phyloP scores from a whole-genome alignment of 768 basidiomycete species.

The Holtermanniella nyarrowii region DNA sequence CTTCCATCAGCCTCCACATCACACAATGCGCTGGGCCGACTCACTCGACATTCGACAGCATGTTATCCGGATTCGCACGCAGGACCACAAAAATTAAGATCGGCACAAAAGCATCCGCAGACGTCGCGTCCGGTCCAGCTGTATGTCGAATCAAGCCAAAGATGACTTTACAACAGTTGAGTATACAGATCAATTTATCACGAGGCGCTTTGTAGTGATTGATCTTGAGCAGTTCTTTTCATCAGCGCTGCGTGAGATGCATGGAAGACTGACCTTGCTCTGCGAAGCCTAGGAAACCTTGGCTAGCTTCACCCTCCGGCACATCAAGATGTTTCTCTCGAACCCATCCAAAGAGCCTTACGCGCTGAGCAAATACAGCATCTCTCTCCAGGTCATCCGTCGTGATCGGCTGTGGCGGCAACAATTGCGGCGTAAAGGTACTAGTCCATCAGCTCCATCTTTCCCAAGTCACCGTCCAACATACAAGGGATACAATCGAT shows the following conservation, averaged over 20 bases:
- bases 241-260: not conserved
- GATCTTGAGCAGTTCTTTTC: slow-evolving; percentile 73
- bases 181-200: slow-evolving; percentile 92
- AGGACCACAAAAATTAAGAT: slow-evolving; percentile 88
- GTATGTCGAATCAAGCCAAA: slow-evolving; percentile 93
- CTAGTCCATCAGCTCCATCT: slow-evolving; percentile 43
- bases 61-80: slow-evolving; percentile 83
- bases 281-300: slow-evolving; percentile 58
- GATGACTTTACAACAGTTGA: slow-evolving; percentile 98
- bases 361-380: slow-evolving; percentile 77
- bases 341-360: slow-evolving; percentile 83
- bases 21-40: slow-evolving; percentile 1
- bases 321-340: slow-evolving; percentile 81
- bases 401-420: slow-evolving; percentile 62
- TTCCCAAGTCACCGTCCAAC: slow-evolving; percentile 35
- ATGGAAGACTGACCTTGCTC: slow-evolving; percentile 29
- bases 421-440: slow-evolving; percentile 82
- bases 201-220: slow-evolving; percentile 98
- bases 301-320: slow-evolving; percentile 50
- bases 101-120: slow-evolving; percentile 86
- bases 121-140: slow-evolving; percentile 51
- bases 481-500: slow-evolving; percentile 86
- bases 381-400: slow-evolving; percentile 96
- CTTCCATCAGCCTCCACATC: slow-evolving; percentile 42
- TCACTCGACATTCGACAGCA: slow-evolving; percentile 91